These are phyloP conservation scores for Colletotrichum sp. DNA, from an alignment of 2,329 filamentous ascomycete genomes.

Conservation along the genomic window DNA sequence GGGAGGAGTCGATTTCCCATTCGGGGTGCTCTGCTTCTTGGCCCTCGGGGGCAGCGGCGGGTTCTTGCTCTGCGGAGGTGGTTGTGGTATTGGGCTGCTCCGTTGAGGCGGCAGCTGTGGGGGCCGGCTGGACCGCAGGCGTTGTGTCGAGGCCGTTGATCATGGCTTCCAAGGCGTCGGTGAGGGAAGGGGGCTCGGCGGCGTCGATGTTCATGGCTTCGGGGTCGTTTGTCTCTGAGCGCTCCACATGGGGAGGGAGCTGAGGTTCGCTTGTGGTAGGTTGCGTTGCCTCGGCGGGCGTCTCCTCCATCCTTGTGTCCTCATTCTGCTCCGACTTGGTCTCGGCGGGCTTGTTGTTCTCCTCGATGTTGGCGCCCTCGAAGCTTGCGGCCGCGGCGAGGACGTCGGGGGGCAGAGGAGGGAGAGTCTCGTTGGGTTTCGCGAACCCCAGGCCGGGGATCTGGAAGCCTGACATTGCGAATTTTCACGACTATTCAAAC, in stretches of 20 bases:
- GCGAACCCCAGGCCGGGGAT: slow-evolving; percentile 49
- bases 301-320: slow-evolving; percentile 6
- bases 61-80: neutral
- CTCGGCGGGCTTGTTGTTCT: neutral
- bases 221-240: neutral
- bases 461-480: slow-evolving; percentile 46
- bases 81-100: neutral
- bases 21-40: slow-evolving; percentile 63
- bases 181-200: slow-evolving; percentile 41
- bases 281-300: neutral
- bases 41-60: slow-evolving; percentile 24
- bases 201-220: slow-evolving; percentile 43
- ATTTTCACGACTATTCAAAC: fast-evolving
- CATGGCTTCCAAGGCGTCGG: slow-evolving; percentile 48
- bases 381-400: slow-evolving; percentile 31
- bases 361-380: neutral
- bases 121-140: neutral
- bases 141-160: slow-evolving; percentile 39
- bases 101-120: neutral
- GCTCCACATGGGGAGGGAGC: neutral
- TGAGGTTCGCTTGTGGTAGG: neutral
- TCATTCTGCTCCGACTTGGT: neutral
- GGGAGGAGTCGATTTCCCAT: slow-evolving; percentile 84
- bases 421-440: slow-evolving; percentile 45
- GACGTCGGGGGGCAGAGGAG: slow-evolving; percentile 39